Conservation (phyloP, 2,329 filamentous ascomycete genomes). For the Fusarium tupiense region DNA sequence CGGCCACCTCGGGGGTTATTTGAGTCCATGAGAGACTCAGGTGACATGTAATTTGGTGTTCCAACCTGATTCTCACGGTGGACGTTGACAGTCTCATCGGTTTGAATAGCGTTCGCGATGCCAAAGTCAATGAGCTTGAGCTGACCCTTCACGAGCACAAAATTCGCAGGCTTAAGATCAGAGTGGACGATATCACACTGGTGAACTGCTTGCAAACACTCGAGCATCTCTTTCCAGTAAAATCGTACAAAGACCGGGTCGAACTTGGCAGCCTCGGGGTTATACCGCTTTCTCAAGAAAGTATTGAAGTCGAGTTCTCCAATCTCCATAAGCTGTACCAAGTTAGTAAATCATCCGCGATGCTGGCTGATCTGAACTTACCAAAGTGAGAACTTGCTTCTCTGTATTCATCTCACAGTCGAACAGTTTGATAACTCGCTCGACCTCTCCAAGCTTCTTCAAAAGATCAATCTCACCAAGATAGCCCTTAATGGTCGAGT, state of each 20-base stretch:
- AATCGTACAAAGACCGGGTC: constrained; percentile 94
- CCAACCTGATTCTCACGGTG: constrained; percentile 95
- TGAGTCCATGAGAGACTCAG: constrained; percentile 89
- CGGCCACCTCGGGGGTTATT: constrained; percentile 69
- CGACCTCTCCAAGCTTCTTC: constrained; percentile 81
- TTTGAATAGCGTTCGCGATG: constrained; percentile 96
- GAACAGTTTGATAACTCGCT: constrained; percentile 88
- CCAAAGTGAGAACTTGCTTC: constrained; percentile 87
- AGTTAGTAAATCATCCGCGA: constrained; percentile 32
- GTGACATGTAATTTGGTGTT: constrained; percentile 98
- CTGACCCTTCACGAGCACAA: constrained; percentile 88
- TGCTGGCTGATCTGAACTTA: constrained; percentile 55
- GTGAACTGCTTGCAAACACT: constrained; percentile 91
- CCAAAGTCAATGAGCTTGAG: constrained; percentile 98
- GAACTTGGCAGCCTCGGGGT: constrained; percentile 77
- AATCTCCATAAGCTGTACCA: constrained; percentile 86
- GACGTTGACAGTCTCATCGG: constrained; percentile 95
- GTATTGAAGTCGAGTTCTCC: constrained; percentile 93
- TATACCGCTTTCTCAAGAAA: constrained; percentile 78
- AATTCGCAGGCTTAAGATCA: constrained; percentile 96
- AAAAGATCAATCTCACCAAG: constrained; percentile 96
- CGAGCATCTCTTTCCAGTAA: constrained; percentile 99
- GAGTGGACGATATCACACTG: constrained; percentile 93
- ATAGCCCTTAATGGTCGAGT: constrained; percentile 83
- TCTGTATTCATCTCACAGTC: constrained; percentile 95